Evolutionary conservation across 352 stramenopile genomes (phyloP).

Genomic region (Phytophthora brassicae): DNA sequence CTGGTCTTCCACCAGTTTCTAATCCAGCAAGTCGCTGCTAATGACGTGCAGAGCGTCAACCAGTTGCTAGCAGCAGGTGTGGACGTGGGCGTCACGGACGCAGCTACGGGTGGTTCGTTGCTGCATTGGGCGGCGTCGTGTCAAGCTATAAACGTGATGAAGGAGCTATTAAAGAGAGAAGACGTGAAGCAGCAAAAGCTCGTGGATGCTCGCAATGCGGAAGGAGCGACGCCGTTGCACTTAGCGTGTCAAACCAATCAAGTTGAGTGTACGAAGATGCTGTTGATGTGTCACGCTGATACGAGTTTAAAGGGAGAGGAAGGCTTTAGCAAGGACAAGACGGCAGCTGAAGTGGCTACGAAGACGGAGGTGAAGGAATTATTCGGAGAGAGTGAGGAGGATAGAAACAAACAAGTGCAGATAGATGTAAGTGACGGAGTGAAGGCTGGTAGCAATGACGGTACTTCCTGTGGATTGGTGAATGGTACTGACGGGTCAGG

Average conservation of each 20-base stretch:
- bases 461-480: not conserved
- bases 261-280: conserved; percentile 50
- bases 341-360: conserved; percentile 53
- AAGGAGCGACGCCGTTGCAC: conserved; percentile 79
- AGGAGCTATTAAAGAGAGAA: conserved; percentile 42
- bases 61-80: conserved; percentile 67
- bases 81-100: conserved; percentile 53
- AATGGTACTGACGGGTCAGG: conserved; percentile 1
- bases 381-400: conserved; percentile 19
- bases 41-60: conserved; percentile 56
- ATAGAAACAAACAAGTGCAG: not conserved
- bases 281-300: conserved; percentile 53
- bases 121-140: conserved; percentile 83
- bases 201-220: conserved; percentile 56
- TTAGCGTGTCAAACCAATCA: conserved; percentile 63
- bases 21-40: conserved; percentile 80
- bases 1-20: conserved; percentile 87
- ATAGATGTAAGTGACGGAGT: not conserved
- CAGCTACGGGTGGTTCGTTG: conserved; percentile 57
- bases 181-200: conserved; percentile 40
- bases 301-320: conserved; percentile 41
- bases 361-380: conserved; percentile 46
- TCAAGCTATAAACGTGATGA: conserved; percentile 57
- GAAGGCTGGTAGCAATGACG: not conserved
- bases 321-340: conserved; percentile 62